Evolutionary conservation across 129 eudicot genomes (phyloP).

Genomic region (Tanacetum coccineum): DNA sequence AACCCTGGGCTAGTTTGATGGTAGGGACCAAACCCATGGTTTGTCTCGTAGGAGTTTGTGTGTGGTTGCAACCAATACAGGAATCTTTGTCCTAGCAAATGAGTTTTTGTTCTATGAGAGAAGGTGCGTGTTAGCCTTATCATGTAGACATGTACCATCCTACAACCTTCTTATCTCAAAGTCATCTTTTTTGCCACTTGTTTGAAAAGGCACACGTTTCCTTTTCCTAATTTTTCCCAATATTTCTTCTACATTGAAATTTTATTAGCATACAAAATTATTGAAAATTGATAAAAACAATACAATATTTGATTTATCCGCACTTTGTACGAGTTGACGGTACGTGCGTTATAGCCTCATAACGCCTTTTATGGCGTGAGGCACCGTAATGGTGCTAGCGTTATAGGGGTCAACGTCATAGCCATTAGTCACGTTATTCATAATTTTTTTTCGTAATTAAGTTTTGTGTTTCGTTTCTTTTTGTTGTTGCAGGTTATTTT

Average conservation of each 20-base stretch:
- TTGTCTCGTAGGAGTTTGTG: conserved; percentile 26
- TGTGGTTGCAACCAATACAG: conserved; percentile 26
- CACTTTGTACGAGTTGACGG: too few species aligned
- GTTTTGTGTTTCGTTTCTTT: too few species aligned
- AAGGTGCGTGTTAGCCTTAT: conserved; percentile 25
- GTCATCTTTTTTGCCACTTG: conserved; percentile 23
- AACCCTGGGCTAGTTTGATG: too few species aligned
- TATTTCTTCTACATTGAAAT: conserved; percentile 7
- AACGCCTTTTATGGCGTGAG: too few species aligned
- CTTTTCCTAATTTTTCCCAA: conserved; percentile 20
- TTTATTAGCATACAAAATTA: background rate
- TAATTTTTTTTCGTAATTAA: too few species aligned
- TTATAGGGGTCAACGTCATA: too few species aligned
- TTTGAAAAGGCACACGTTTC: conserved; percentile 19
- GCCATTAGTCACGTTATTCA: too few species aligned
- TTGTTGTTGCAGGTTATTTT: too few species aligned
- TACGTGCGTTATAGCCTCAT: too few species aligned
- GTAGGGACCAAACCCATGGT: conserved; percentile 27
- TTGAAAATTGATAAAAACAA: too few species aligned
- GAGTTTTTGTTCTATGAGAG: conserved; percentile 19
- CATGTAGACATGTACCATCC: conserved; percentile 20
- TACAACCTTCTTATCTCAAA: background rate
- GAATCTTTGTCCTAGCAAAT: conserved; percentile 29
- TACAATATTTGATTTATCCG: too few species aligned
- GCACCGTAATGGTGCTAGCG: too few species aligned